These are phyloP conservation scores for Knoxia roxburghii DNA, from an alignment of 257 asterid genomes.

Conservation along the genomic window DNA sequence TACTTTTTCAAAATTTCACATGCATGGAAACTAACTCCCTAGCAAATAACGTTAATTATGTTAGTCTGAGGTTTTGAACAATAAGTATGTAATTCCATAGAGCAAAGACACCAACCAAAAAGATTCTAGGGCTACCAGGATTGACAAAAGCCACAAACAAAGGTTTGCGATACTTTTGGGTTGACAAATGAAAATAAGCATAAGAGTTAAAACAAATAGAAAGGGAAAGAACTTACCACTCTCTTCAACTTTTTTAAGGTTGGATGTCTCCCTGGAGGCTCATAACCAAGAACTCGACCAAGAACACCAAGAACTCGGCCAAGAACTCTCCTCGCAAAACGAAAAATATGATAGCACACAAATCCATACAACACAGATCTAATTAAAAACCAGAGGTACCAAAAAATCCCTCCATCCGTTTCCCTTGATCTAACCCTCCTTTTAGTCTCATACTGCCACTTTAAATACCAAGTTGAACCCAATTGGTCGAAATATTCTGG, in stretches of 20 bases:
- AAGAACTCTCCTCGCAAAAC: conserved; percentile 67
- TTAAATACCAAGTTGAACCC: conserved; percentile 78
- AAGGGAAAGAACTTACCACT: conserved; percentile 56
- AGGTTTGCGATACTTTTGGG: not conserved
- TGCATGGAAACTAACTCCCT: no score
- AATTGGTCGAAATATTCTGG: conserved; percentile 73
- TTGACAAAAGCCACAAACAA: not conserved
- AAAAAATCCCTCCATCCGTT: conserved; percentile 40
- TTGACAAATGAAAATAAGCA: not conserved
- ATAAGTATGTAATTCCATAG: not conserved
- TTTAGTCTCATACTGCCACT: conserved; percentile 87
- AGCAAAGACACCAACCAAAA: no score
- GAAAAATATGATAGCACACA: conserved; percentile 46
- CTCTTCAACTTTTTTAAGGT: conserved; percentile 63
- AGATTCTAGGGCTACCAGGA: not conserved
- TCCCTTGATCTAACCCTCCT: conserved; percentile 51
- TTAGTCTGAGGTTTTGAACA: not conserved
- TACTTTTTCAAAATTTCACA: no score
- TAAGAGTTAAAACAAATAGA: conserved; percentile 5
- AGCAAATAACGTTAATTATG: not conserved
- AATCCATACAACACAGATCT: conserved; percentile 64
- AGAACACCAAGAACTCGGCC: no score
- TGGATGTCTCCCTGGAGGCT: conserved; percentile 68
- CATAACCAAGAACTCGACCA: conserved; percentile 74
- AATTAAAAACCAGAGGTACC: conserved; percentile 82